Evolutionary conservation across 2,329 filamentous ascomycete genomes (phyloP).

Genomic region (Fusarium sp.): DNA sequence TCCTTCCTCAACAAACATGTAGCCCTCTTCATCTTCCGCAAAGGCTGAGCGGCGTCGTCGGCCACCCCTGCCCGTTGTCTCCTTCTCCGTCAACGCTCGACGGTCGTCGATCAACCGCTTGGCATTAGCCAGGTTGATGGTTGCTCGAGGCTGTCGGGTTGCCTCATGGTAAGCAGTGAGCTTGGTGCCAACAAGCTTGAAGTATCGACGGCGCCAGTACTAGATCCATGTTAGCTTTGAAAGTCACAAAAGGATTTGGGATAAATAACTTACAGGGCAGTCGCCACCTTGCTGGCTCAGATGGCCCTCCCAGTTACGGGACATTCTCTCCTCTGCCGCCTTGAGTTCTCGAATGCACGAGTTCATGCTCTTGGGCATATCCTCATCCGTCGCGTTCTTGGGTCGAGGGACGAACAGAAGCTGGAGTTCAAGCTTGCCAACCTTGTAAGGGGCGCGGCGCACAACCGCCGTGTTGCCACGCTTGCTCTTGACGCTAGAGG

Average conservation of each 20-base stretch:
- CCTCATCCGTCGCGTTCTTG: constrained; percentile 86
- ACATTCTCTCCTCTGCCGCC: constrained; percentile 84
- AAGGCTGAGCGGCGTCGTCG: constrained; percentile 93
- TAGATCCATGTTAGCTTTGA: constrained; percentile 60
- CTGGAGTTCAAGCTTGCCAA: constrained; percentile 94
- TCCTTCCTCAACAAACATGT: constrained; percentile 99
- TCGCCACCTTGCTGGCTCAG: constrained; percentile 98
- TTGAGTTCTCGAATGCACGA: constrained; percentile 93
- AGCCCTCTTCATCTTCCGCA: constrained; percentile 97
- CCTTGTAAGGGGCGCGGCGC: constrained; percentile 92
- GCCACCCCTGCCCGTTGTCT: constrained; percentile 80
- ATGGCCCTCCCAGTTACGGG: constrained; percentile 86
- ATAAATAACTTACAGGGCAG: constrained; percentile 80
- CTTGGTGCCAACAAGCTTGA: constrained; percentile 91
- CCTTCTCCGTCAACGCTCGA: constrained; percentile 83
- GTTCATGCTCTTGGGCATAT: constrained; percentile 99
- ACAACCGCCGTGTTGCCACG: constrained; percentile 77
- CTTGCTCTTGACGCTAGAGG: constrained; percentile 96
- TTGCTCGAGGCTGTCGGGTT: constrained; percentile 93
- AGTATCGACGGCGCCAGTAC: constrained; percentile 98
- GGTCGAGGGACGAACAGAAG: constrained; percentile 95
- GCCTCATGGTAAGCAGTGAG: constrained; percentile 96
- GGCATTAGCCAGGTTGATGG: constrained; percentile 95
- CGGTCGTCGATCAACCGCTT: constrained; percentile 95
- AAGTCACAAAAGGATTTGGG: no score